These are phyloP conservation scores for Fusarium bulbicola DNA, from an alignment of 2,329 filamentous ascomycete genomes.

Conservation along the genomic window DNA sequence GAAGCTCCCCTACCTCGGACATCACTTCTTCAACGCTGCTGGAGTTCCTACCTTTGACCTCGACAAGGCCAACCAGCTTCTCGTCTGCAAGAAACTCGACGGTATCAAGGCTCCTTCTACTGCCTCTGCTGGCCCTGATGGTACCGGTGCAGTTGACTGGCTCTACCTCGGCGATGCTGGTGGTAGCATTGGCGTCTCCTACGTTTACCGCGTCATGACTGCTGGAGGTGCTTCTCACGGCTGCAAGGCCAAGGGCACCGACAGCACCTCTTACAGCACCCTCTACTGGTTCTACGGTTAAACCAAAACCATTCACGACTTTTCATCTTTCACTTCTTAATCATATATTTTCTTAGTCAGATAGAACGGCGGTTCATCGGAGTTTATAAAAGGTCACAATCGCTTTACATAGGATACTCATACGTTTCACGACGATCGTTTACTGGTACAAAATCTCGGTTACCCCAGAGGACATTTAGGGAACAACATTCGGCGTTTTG, in stretches of 20 bases:
- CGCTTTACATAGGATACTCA: conserved; percentile 28
- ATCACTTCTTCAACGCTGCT: conserved; percentile 71
- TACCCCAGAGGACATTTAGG: conserved; percentile 19
- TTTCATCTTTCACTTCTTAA: conserved; percentile 18
- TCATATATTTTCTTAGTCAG: conserved; percentile 21
- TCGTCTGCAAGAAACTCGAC: conserved; percentile 59
- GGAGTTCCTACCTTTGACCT: conserved; percentile 70
- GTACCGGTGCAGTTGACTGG: conserved; percentile 65
- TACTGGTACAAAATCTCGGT: conserved; percentile 22
- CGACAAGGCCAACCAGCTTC: conserved; percentile 47
- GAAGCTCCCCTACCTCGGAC: conserved; percentile 60
- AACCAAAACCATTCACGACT: not conserved
- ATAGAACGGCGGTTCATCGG: conserved; percentile 34
- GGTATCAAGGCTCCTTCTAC: conserved; percentile 60
- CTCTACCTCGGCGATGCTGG: conserved; percentile 57
- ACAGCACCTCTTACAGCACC: conserved; percentile 65
- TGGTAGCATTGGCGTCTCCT: conserved; percentile 48
- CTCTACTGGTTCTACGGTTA: conserved; percentile 67
- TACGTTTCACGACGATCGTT: conserved; percentile 34
- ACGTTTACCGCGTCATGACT: conserved; percentile 65
- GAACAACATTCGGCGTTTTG: conserved; percentile 13
- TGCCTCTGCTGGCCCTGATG: conserved; percentile 57
- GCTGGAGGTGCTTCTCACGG: conserved; percentile 58
- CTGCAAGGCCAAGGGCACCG: conserved; percentile 54
- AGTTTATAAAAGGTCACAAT: conserved; percentile 38